phyloP scores from a whole-genome alignment of 176 grass and related monocot species.

The Musa acuminata region DNA sequence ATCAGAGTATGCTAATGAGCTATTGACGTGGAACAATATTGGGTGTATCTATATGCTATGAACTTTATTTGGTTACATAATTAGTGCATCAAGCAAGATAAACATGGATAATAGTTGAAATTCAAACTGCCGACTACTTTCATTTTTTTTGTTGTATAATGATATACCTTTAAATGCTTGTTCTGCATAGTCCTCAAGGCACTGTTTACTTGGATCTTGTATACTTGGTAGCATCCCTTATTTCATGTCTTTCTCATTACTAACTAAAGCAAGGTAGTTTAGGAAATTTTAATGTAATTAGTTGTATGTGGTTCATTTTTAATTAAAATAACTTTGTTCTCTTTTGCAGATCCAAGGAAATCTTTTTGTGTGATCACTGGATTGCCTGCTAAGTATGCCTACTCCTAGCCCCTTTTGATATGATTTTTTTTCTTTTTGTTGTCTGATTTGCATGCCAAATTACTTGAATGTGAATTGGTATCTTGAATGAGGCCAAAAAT shows the following conservation, averaged over 20 bases:
- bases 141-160: neutral
- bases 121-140: neutral
- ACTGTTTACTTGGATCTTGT: neutral
- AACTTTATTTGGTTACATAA: neutral
- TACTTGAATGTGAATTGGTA: neutral
- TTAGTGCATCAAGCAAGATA: neutral
- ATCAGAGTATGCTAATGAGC: no score
- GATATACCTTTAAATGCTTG: neutral
- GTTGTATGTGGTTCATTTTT: neutral
- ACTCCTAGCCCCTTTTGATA: neutral
- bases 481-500: neutral
- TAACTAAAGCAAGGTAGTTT: neutral
- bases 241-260: neutral
- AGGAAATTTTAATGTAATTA: neutral
- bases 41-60: no score
- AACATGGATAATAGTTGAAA: neutral
- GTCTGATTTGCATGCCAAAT: neutral
- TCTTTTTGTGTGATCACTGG: slow-evolving; percentile 64
- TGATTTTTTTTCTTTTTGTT: neutral
- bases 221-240: neutral
- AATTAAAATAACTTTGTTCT: neutral
- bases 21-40: no score
- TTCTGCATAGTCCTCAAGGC: neutral
- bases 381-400: slow-evolving; percentile 72
- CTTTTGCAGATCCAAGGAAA: slow-evolving; percentile 66